A percentile compares a stretch with the other conserved stretches of the same genome.
Evolutionary conservation across 169 alveolate genomes (phyloP).

Genomic region (Cryptosporidium ryanae): DNA sequence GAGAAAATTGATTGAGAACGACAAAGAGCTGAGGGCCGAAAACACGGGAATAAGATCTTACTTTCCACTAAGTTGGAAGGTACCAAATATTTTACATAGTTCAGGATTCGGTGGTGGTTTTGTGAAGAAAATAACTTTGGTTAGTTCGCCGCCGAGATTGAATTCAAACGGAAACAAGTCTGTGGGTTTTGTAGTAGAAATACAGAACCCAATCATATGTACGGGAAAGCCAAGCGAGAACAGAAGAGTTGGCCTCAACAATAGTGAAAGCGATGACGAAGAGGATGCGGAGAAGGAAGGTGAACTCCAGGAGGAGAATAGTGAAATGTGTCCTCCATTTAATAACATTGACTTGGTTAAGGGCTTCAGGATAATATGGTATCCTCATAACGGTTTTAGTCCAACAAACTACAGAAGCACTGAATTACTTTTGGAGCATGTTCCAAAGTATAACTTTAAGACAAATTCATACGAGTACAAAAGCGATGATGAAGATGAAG

Average conservation of each 20-base stretch:
- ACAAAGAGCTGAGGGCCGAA: constrained; percentile 27
- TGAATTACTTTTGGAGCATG: constrained; percentile 26
- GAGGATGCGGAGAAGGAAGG: not conserved
- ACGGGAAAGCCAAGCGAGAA: not conserved
- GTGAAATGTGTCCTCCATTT: constrained; percentile 29
- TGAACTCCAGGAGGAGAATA: not conserved
- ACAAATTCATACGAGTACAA: constrained; percentile 25
- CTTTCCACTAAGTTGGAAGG: constrained; percentile 30
- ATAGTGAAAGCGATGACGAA: not conserved
- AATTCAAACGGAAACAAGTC: not conserved
- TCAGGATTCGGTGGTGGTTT: constrained; percentile 52
- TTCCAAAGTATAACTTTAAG: constrained; percentile 47
- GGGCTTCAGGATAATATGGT: constrained; percentile 68
- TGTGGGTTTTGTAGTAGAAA: constrained; percentile 23
- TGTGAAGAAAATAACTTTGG: constrained; percentile 28
- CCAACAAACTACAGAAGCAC: constrained; percentile 59
- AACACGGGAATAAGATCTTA: constrained; percentile 24
- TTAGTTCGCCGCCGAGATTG: not conserved
- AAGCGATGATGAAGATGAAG: not conserved
- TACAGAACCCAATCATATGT: constrained; percentile 54
- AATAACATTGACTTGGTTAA: constrained; percentile 37
- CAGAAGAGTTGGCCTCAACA: not conserved
- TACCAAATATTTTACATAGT: constrained; percentile 34
- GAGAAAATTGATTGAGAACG: constrained; percentile 29
- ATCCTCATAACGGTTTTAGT: constrained; percentile 49